Evolutionary conservation across 768 basidiomycete genomes (phyloP).

Genomic region (Leucogyrophana mollusca): DNA sequence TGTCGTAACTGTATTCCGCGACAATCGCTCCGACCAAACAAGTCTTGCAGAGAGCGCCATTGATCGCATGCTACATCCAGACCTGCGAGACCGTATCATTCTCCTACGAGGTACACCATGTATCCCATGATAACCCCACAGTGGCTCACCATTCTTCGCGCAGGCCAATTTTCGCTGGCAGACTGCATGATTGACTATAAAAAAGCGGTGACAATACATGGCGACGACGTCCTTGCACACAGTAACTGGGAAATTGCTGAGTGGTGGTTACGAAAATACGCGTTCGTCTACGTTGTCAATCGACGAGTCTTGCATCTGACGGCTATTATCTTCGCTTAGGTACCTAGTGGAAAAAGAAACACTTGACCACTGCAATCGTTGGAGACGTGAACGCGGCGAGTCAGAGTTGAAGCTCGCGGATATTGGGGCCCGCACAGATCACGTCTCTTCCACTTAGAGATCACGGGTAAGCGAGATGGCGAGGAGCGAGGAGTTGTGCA

Average conservation of each 20-base stretch:
- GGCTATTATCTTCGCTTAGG: slow-evolving; percentile 34
- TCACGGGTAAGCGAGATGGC: too few relatives aligned
- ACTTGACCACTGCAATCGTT: slow-evolving; percentile 74
- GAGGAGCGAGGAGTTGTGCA: too few relatives aligned
- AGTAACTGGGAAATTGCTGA: slow-evolving; percentile 89
- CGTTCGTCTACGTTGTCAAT: slow-evolving; percentile 38
- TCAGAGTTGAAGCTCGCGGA: slow-evolving; percentile 61
- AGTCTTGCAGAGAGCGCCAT: slow-evolving; percentile 76
- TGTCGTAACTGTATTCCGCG: slow-evolving; percentile 15
- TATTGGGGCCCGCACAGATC: slow-evolving; percentile 41
- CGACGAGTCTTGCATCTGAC: too few relatives aligned
- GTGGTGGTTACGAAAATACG: slow-evolving; percentile 78
- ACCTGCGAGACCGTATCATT: slow-evolving; percentile 89
- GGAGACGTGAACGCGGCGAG: slow-evolving; percentile 84
- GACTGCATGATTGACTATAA: slow-evolving; percentile 79
- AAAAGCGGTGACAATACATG: slow-evolving; percentile 70
- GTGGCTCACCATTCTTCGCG: slow-evolving; percentile 9
- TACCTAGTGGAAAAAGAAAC: slow-evolving; percentile 77
- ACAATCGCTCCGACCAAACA: slow-evolving; percentile 11
- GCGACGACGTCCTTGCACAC: slow-evolving; percentile 89
- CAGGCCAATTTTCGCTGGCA: slow-evolving; percentile 76
- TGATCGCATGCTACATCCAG: slow-evolving; percentile 86
- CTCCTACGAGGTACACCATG: slow-evolving; percentile 68
- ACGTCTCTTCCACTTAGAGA: slow-evolving; percentile 1
- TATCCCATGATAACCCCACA: neutral